Evolutionary conservation across 2,329 filamentous ascomycete species (phyloP), one percentile per base, ranked within the genome.

Genomic region (Blastomyces percursus): DNA sequence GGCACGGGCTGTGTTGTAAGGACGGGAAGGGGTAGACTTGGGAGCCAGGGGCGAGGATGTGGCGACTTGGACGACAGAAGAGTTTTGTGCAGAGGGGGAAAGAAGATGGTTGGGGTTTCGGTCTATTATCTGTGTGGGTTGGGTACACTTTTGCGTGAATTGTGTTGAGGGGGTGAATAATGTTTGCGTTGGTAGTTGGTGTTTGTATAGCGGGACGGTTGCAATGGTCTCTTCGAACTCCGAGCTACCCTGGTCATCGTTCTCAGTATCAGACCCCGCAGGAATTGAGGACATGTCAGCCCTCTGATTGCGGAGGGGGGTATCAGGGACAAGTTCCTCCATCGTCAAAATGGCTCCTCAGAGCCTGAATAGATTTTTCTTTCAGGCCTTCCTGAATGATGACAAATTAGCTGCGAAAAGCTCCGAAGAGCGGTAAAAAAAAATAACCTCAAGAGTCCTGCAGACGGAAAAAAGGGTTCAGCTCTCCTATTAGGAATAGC

Each of bases 31-130:
- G 44, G 78, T 73, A 30, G 73, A 71, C 16, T 76, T 72, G n/a
- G 78, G 74, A 64, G 83, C 82, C 63, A 86, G 81, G 1, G 91
- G 92, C 0, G 93, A 96, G 2, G 92, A 96, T n/a, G 90, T 90
- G 38, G 88, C 86, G 2, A 96, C 92, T 73, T 96, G 92, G 62
- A 96, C 79, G 59, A 82, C 72, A 46, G 80, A 72, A 58, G 73
- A 67, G 61, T 69, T 65, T 63, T 67, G 69, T 1, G 69, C 68
- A 57, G 72, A 21, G 35, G 60, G 72, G 56, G 75, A 72, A 48
- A 68, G 59, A 27, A 59, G 59, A 16, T 61, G 71, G 48, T 73
- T 66, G 42, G 73, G 70, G 2, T 77, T 74, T 58, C 74, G 73
- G 19, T 79, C 76, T 32, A 86, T 73, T 42, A 85, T 75, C 68